Evolutionary conservation across 2,329 filamentous ascomycete genomes (phyloP).

Genomic region (Verruconis gallopava): DNA sequence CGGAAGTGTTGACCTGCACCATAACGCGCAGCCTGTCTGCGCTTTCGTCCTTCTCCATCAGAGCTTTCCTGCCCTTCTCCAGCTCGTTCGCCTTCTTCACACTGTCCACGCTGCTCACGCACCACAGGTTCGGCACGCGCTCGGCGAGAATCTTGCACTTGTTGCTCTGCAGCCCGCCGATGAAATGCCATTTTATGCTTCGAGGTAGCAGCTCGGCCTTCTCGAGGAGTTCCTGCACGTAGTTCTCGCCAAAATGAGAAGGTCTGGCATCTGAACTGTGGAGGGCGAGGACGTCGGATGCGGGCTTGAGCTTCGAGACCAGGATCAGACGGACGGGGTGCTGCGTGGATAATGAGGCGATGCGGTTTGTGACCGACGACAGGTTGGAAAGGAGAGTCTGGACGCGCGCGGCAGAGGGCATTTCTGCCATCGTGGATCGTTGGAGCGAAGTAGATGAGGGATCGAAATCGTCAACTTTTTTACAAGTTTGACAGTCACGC

Average conservation of each 20-base stretch:
- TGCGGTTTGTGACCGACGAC: conserved; percentile 10
- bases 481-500: too few species aligned
- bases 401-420: conserved; percentile 20
- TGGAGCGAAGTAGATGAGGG: too few species aligned
- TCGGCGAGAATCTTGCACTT: conserved; percentile 79
- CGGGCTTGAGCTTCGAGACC: conserved; percentile 92
- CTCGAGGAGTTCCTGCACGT: conserved; percentile 65
- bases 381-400: conserved; percentile 34
- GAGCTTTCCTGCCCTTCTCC: conserved; percentile 57
- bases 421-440: conserved; percentile 21
- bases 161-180: conserved; percentile 83
- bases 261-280: conserved; percentile 38
- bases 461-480: too few species aligned
- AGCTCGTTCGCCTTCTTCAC: conserved; percentile 77
- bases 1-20: conserved; percentile 91
- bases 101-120: conserved; percentile 80
- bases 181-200: conserved; percentile 87
- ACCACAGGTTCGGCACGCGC: conserved; percentile 78
- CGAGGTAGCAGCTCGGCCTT: conserved; percentile 70
- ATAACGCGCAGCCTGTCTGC: conserved; percentile 52
- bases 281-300: conserved; percentile 76
- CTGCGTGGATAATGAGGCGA: conserved; percentile 18
- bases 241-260: conserved; percentile 91
- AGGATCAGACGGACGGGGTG: conserved; percentile 65
- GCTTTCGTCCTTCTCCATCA: conserved; percentile 27